Base-by-base conservation (phyloP, 768 basidiomycete genomes). In the Russula emetica region DNA sequence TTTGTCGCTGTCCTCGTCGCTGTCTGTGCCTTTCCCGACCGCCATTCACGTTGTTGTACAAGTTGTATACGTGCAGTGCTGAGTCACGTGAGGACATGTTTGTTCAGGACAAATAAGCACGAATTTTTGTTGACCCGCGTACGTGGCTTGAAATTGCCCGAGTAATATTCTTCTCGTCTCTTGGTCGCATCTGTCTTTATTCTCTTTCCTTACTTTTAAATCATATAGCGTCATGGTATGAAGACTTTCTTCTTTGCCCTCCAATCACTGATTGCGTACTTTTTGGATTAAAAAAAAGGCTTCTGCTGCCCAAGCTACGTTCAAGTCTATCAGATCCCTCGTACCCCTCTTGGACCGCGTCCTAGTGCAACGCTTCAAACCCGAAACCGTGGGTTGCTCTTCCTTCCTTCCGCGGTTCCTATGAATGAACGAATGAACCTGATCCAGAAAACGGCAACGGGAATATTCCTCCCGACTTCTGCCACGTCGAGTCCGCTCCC, bases 311-410 rank as follows among this genome's bases (percentile, higher is more conserved):
- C 90, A 91, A 77, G 89, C 92, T 69, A 96, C 94, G 28, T 94
- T 98, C 87, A 97, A 92, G 78, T 87, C 86, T 69, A 98, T 98
- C 84, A 91, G 84, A 79, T 80, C 94, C 62, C 74, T 98, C 69
- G 78, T 92, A 67, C 96, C 96, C 65, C 85, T 98, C 56, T 80
- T 98, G 61, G 96, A 98, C 86, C 92, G 96, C 68, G 92, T 98
- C 67, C 82, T 98, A 69, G 94, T 98, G 66, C 96, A 98, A 78
- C 85, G 95, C 62, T 96, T 96, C 86, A 98, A 98, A 81, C 81
- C 92, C 36, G 94, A 96, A 69, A 92, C 93, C 9, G 95, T 98
- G 71, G 66, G 90, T 79, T 79, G 7, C 26, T 20, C 49, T 3
- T 50, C 32, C 8, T 16, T 24, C 6, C 22, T 9, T 34, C 7